Percentiles rank a stretch among this genome's conserved stretches.
Evolutionary conservation across 208 protist species (phyloP).

Genomic region (Acanthamoeba royreba): DNA sequence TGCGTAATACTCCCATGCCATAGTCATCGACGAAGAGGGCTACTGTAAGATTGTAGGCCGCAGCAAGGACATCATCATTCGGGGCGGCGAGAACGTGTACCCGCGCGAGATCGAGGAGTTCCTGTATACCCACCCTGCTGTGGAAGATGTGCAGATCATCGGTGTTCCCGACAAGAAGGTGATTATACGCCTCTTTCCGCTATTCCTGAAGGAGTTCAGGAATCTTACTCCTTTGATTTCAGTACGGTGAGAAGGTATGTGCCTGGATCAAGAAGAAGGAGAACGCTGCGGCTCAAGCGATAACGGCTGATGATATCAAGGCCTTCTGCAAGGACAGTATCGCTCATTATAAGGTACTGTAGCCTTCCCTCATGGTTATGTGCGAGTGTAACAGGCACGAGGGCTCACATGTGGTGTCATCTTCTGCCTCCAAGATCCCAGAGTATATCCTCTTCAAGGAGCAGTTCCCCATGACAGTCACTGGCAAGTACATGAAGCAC

Average conservation of each 20-base stretch:
- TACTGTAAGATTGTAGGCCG: constrained; percentile 74
- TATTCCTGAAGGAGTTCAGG: neutral
- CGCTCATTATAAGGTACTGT: constrained; percentile 64
- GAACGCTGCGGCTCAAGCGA: neutral
- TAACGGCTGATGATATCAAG: constrained; percentile 42
- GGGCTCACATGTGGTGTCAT: neutral
- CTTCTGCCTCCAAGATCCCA: constrained; percentile 22
- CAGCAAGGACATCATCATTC: constrained; percentile 79
- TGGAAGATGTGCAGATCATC: constrained; percentile 66
- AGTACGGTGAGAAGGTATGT: constrained; percentile 69
- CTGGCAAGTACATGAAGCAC: constrained; percentile 68
- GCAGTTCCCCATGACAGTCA: constrained; percentile 63
- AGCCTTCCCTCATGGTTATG: neutral
- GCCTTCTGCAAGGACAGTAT: constrained; percentile 61
- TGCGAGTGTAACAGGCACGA: neutral
- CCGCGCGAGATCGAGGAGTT: constrained; percentile 77
- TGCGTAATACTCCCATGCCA: neutral
- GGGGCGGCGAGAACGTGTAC: constrained; percentile 81
- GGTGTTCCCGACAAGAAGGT: constrained; percentile 50
- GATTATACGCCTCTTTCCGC: neutral
- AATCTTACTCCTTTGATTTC: neutral
- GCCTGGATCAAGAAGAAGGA: constrained; percentile 63
- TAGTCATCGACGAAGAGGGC: constrained; percentile 69
- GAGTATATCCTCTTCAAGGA: constrained; percentile 64
- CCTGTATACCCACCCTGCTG: constrained; percentile 56